A percentile compares a stretch with the other conserved stretches of the same genome.
These are phyloP conservation scores for Lagenidium giganteum DNA, from an alignment of 352 stramenopile genomes.

Conservation along the genomic window DNA sequence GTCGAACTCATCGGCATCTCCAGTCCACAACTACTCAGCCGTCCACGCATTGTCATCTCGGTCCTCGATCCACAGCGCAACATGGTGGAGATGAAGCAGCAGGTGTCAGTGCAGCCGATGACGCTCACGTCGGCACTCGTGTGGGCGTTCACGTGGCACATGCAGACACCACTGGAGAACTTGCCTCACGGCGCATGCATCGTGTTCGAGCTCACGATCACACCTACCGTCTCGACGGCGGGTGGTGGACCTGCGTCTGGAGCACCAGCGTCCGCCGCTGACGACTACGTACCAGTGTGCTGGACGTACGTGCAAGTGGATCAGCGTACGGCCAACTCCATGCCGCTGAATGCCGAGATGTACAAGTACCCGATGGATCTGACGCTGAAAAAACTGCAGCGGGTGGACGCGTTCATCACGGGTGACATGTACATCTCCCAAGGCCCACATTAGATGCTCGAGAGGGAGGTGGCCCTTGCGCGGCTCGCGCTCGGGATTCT, in stretches of 20 bases:
- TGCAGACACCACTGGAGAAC: slow-evolving; percentile 87
- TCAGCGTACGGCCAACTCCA: slow-evolving; percentile 54
- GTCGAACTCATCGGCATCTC: slow-evolving; percentile 50
- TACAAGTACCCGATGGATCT: slow-evolving; percentile 63
- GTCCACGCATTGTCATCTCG: slow-evolving; percentile 50
- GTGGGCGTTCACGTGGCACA: slow-evolving; percentile 87
- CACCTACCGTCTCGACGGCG: slow-evolving; percentile 15
- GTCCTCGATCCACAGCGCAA: slow-evolving; percentile 50
- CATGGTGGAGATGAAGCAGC: slow-evolving; percentile 60
- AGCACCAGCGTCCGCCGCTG: slow-evolving; percentile 22
- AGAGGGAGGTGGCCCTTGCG: too few relatives aligned
- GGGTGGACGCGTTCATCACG: slow-evolving; percentile 52
- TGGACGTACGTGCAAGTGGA: slow-evolving; percentile 72
- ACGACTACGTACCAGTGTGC: slow-evolving; percentile 45
- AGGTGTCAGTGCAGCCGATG: slow-evolving; percentile 51
- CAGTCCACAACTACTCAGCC: slow-evolving; percentile 31
- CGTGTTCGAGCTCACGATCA: slow-evolving; percentile 45
- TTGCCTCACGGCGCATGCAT: slow-evolving; percentile 53
- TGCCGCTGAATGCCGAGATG: slow-evolving; percentile 52
- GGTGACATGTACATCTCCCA: slow-evolving; percentile 55
- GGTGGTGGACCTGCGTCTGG: too few relatives aligned
- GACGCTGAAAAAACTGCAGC: slow-evolving; percentile 49
- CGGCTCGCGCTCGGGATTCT: too few relatives aligned
- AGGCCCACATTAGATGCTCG: slow-evolving; percentile 19
- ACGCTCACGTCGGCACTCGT: slow-evolving; percentile 34